Base-by-base conservation (phyloP, 2,329 filamentous ascomycete genomes). In the Exophiala spinifera region DNA sequence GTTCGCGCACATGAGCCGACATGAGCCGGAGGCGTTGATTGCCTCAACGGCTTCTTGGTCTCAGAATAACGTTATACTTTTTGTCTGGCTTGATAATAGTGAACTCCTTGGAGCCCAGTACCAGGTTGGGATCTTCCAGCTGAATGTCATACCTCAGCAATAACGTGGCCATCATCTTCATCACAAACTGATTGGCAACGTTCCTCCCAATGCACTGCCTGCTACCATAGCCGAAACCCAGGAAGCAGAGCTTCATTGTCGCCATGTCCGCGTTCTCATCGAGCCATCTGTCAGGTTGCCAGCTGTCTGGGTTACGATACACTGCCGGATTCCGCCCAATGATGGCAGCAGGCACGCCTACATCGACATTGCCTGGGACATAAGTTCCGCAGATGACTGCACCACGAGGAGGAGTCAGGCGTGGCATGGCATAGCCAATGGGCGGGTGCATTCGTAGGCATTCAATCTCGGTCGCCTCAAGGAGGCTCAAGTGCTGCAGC, bases 401-500 rank as follows among this genome's bases (percentile, higher is more conserved):
- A 15, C 67, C 68, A 3, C 60, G 61, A n/a, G 62, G 51, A 1
- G 66, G 67, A 2, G 66, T 65, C 23, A 67, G 36, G 8, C 67
- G 64, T 1, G 68, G 67, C 40, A 69, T 59, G 31, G 66, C 66
- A n/a, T 65, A 63, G 1, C 67, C 56, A 31, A 58, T 58, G 3
- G 56, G 56, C 20, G 56, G 56, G 34, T 58, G 56, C 48, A 58
- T 49, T 23, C 56, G 51, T 8, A 58, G 39, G 21, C 56, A 58
- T 20, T 58, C 56, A 34, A 53, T 49, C 45, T 58, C 56, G 14
- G 52, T 47, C 7, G 56, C 51, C 23, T 58, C 56, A 13, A 58
- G 52, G 20, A 58, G 52, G 37, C 45, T 55, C 34, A 58, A 33
- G 13, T 52, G 48, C 20, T 58, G 46, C 31, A 58, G 40, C 33